Base-by-base conservation (phyloP, 352 stramenopile genomes). In the Phytophthora tubulina region DNA sequence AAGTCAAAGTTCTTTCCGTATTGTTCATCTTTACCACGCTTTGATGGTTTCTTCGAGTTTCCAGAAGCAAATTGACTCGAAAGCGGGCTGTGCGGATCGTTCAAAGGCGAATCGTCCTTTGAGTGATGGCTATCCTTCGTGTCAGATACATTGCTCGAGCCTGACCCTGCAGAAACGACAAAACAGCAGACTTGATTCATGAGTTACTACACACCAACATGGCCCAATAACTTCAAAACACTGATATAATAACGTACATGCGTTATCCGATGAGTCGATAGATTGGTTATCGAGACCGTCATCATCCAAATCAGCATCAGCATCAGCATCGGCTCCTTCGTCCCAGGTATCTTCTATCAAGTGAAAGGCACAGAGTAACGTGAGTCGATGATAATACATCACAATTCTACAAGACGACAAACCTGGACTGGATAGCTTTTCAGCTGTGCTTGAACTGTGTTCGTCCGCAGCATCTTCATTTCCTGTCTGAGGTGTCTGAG, bases 371-470 rank as follows among this genome's bases (percentile, higher is more conserved):
- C 10, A 48, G 50, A 15, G 30, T 58, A 51, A 52, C 33, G 4
- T 53, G 11, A 69, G 41, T 39, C 6, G 10, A 62, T 56, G 6
- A 57, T 13, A n/a, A 48, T 56, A 46, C 38, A 51, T 33, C 21
- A 15, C 14, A 70, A 51, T 38, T 35, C 27, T 11, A 60, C 55
- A 39, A 63, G 1, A 31, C 9, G 65, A 60, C 46, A 49, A 72
- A 88, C 80, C 75, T 67, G 76, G 76, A 57, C 75, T 85, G 6
- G 54, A 81, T 33, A 81, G 73, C 21, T 84, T 81, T 48, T 50
- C 68, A 44, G 42, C 27, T 31, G 63, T 58, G 17, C 64, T 82
- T 9, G 75, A 79, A 46, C 59, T 82, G 36, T 76, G 72, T n/a
- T 82, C 77, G 15, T 74, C 74, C 62, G 59, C 15, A 48, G 42